Evolutionary conservation across 225 moss, liverwort and hornwort species (phyloP), one percentile per base, ranked within the genome.

Genomic region (Sphagnum tenellum): DNA sequence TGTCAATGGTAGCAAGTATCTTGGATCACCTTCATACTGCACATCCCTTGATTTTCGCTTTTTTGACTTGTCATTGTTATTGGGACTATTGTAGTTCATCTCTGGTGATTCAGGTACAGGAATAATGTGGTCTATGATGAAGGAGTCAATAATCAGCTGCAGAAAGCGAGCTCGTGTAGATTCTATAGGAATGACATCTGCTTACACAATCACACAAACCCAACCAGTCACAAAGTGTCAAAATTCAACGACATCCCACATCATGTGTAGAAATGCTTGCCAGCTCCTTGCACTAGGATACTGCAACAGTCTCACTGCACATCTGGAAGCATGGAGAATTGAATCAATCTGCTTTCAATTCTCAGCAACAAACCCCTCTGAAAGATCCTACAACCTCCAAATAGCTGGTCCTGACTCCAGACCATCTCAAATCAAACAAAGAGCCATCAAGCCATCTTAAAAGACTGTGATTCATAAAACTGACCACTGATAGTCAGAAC

Each of bases 131-230:
- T 85, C 81, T 49, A 73, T 86, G 64, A 96, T 96, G 14, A 96
- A 96, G 73, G 77, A 79, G 76, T 96, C 96, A 10, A 96, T 96
- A 56, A 96, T 89, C 61, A 96, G 77, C 76, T 96, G 89, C 83
- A 96, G 77, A 77, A 96, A 96, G 47, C 92, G 82, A 57, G 95
- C 95, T 79, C 92, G 81, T 57, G 95, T 86, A 12, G 92, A 84
- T 74, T 96, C 95, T 51, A 96, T 92, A 4, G 95, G 95, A 59
- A 86, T 81, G 50, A 96, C 88, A 73, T 96, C 95, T 96, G 85
- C 64, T 53, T 63, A 46, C 60, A 47, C 52, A 52, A 52, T 9
- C 1, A 29, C 29, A 29, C 29, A 29, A 29, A 29, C 29, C 29
- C 29, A 29, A 29, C 29, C 29, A 29, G 29, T 29, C 29, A 29